Evolutionary conservation across 1,284 basidiomycete genomes (phyloP).

Genomic region (Meripilus lineatus): DNA sequence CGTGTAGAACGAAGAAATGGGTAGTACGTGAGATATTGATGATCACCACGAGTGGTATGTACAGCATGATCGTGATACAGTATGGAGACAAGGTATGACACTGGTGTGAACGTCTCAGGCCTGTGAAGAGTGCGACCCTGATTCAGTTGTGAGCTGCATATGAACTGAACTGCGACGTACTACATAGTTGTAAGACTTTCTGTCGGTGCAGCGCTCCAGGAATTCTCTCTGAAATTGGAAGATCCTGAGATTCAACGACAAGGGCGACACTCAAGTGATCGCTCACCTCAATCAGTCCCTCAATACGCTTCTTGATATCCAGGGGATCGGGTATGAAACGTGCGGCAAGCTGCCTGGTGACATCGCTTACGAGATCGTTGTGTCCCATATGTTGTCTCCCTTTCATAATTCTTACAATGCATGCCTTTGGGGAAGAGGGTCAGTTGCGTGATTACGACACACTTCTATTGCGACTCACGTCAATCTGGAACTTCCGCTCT

Average conservation of each 20-base stretch:
- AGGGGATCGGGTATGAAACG: slow-evolving; percentile 87
- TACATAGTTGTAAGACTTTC: slow-evolving; percentile 79
- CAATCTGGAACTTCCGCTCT: slow-evolving; percentile 86
- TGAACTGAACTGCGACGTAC: slow-evolving; percentile 28
- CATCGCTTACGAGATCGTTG: slow-evolving; percentile 89
- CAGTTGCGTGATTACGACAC: too few species aligned
- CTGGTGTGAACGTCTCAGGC: background rate
- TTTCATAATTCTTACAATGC: slow-evolving; percentile 98
- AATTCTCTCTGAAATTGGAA: slow-evolving; percentile 63
- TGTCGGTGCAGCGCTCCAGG: slow-evolving; percentile 73
- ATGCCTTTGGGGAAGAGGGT: too few species aligned
- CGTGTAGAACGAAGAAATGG: too few species aligned
- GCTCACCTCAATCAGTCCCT: slow-evolving; percentile 87
- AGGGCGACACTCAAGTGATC: background rate
- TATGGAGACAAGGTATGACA: too few species aligned
- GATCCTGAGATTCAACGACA: slow-evolving; percentile 5
- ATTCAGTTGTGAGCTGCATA: background rate
- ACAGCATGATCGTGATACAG: too few species aligned
- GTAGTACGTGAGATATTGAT: too few species aligned
- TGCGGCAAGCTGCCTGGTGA: slow-evolving; percentile 77
- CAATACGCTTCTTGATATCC: slow-evolving; percentile 92
- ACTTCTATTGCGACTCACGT: slow-evolving; percentile 55
- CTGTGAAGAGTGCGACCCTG: background rate
- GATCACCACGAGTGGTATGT: too few species aligned
- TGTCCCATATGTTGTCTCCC: slow-evolving; percentile 88